A percentile compares a stretch with the other conserved stretches of the same genome.
Conservation (phyloP, 2,329 filamentous ascomycete genomes). For the Sarocladium kiliense region DNA sequence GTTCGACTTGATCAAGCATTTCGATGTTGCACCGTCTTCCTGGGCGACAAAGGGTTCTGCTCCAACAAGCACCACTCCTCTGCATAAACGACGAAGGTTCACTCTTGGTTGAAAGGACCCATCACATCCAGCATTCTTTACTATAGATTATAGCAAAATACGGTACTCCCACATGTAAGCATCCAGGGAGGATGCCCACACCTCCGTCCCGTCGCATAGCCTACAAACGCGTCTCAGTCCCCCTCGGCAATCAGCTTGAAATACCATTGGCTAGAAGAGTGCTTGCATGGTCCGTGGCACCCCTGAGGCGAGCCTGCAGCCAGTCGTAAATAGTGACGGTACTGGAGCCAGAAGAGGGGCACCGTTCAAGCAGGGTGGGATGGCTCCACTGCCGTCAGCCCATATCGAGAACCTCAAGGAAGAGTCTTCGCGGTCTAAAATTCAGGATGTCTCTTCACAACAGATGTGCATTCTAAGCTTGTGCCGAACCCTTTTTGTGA, state of each 20-base stretch:
- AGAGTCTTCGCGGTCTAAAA: too few relatives aligned
- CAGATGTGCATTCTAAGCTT: too few relatives aligned
- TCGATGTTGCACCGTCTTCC: too few relatives aligned
- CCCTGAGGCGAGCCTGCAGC: not conserved
- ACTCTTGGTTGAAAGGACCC: too few relatives aligned
- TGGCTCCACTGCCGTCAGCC: not conserved
- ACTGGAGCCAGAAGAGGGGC: slow-evolving; percentile 2
- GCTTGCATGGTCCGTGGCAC: slow-evolving; percentile 5
- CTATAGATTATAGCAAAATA: not conserved
- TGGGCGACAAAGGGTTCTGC: too few relatives aligned
- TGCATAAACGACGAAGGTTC: too few relatives aligned
- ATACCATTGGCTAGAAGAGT: slow-evolving; percentile 2
- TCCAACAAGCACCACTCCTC: too few relatives aligned
- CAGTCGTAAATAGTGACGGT: not conserved
- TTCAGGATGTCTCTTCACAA: too few relatives aligned
- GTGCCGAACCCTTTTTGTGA: too few relatives aligned
- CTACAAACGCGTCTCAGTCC: not conserved
- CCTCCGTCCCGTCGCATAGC: slow-evolving; percentile 8
- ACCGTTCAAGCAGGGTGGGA: not conserved
- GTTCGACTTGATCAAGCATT: too few relatives aligned
- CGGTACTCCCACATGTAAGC: not conserved
- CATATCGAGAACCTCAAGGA: not conserved
- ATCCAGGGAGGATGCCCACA: not conserved
- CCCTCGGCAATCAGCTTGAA: not conserved
- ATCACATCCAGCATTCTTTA: not conserved